These are phyloP conservation scores for Chrysanthemum makinoi DNA, from an alignment of 129 eudicot species.

Conservation along the genomic window DNA sequence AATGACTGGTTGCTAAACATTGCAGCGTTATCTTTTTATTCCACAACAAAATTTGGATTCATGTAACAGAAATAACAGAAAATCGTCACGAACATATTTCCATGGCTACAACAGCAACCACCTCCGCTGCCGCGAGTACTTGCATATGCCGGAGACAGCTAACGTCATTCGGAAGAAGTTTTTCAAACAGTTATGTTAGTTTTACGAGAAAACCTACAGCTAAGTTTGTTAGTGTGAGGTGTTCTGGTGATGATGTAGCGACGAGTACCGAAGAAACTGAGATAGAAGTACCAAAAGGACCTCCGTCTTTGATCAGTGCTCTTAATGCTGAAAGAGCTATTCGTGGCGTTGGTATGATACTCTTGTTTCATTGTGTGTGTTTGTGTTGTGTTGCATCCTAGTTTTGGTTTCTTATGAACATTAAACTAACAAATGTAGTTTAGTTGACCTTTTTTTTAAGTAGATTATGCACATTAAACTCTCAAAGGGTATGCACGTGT, in stretches of 20 bases:
- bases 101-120: constrained; percentile 33
- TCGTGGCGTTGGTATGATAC: constrained; percentile 80
- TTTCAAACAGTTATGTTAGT: too few species aligned
- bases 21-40: constrained; percentile 21
- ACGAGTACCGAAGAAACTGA: constrained; percentile 30
- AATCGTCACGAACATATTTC: neutral
- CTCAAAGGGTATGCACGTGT: too few species aligned
- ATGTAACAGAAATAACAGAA: constrained; percentile 9
- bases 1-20: constrained; percentile 14
- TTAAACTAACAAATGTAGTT: neutral
- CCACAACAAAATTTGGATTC: constrained; percentile 5
- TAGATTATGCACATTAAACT: too few species aligned
- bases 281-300: constrained; percentile 54
- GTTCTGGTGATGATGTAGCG: constrained; percentile 31
- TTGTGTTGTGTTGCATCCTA: too few species aligned
- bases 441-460: neutral
- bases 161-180: neutral
- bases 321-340: constrained; percentile 83
- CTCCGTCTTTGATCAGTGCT: constrained; percentile 62
- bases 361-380: too few species aligned
- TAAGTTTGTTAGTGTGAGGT: constrained; percentile 15
- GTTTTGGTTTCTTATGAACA: neutral
- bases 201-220: neutral
- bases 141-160: constrained; percentile 19
- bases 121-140: constrained; percentile 26